A percentile compares a stretch with the other conserved stretches of the same genome.
Evolutionary conservation across 352 stramenopile species (phyloP).

Genomic region (Pythium periplocum): DNA sequence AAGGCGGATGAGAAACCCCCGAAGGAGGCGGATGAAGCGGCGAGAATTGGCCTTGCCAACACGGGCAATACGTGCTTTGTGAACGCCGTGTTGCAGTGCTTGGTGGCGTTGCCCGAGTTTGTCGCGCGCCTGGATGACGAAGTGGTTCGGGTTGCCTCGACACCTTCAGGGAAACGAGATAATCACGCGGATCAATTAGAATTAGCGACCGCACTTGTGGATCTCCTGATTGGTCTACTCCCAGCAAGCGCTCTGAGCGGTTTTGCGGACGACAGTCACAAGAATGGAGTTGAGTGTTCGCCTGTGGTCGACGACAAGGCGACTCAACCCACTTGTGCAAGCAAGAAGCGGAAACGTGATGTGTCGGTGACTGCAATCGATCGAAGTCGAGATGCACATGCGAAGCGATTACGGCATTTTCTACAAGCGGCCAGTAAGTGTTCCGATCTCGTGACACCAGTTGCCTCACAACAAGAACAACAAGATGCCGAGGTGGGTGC

Average conservation of each 20-base stretch:
- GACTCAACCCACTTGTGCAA: background rate
- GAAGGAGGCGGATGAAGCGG: background rate
- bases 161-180: constrained; percentile 4
- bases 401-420: constrained; percentile 20
- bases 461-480: constrained; percentile 47
- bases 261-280: background rate
- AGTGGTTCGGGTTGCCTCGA: constrained; percentile 6
- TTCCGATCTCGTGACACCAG: constrained; percentile 37
- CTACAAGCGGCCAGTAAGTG: constrained; percentile 35
- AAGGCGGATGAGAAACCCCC: background rate
- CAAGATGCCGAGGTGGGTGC: constrained; percentile 57
- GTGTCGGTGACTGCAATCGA: constrained; percentile 6
- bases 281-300: no score
- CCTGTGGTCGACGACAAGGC: background rate
- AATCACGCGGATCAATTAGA: constrained; percentile 23
- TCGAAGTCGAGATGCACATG: constrained; percentile 5
- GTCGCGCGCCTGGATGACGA: constrained; percentile 19
- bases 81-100: constrained; percentile 69
- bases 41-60: constrained; percentile 48
- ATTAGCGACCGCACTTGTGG: constrained; percentile 15
- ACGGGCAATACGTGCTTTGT: constrained; percentile 74
- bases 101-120: constrained; percentile 42
- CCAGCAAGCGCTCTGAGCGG: constrained; percentile 3
- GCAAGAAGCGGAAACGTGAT: constrained; percentile 14
- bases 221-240: constrained; percentile 14